Conservation (phyloP, 768 basidiomycete genomes). For the Baorangia bicolor region DNA sequence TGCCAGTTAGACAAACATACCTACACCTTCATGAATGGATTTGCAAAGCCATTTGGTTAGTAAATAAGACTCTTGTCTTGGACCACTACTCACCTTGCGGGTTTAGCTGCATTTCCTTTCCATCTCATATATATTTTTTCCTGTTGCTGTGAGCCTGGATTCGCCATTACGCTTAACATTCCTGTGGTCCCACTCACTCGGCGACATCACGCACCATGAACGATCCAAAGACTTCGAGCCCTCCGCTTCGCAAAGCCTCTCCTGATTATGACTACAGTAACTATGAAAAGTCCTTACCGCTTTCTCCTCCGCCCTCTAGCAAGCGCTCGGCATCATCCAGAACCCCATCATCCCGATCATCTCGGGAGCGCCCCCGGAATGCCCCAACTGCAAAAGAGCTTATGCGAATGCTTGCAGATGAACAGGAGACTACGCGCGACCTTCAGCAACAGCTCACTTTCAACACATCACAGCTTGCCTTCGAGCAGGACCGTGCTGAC, state of each 20-base stretch:
- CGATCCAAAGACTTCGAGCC: slow-evolving; percentile 2
- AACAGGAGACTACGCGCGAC: slow-evolving; percentile 42
- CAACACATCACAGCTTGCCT: slow-evolving; percentile 43
- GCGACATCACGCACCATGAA: slow-evolving; percentile 14
- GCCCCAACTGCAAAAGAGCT: slow-evolving; percentile 37
- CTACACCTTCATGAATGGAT: slow-evolving; percentile 3
- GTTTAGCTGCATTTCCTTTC: not conserved
- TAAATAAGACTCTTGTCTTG: slow-evolving; percentile 1
- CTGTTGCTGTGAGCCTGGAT: slow-evolving; percentile 1
- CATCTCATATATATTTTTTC: not conserved
- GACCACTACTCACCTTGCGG: not conserved
- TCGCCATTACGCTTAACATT: slow-evolving; percentile 7
- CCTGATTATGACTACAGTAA: slow-evolving; percentile 1
- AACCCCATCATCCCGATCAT: slow-evolving; percentile 17
- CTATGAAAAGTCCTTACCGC: slow-evolving; percentile 21
- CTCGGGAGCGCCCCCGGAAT: slow-evolving; percentile 17
- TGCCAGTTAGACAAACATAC: slow-evolving; percentile 17
- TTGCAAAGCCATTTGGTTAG: slow-evolving; percentile 1
- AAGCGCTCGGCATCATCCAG: slow-evolving; percentile 21
- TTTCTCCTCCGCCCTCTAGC: slow-evolving; percentile 18
- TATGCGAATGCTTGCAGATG: slow-evolving; percentile 40
- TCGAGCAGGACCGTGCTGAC: slow-evolving; percentile 56
- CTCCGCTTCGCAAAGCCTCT: slow-evolving; percentile 11
- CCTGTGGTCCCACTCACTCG: not conserved
- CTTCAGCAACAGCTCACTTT: slow-evolving; percentile 43